Evolutionary conservation across 169 alveolate species (phyloP).

Genomic region (Pseudocohnilembus persalinus): DNA sequence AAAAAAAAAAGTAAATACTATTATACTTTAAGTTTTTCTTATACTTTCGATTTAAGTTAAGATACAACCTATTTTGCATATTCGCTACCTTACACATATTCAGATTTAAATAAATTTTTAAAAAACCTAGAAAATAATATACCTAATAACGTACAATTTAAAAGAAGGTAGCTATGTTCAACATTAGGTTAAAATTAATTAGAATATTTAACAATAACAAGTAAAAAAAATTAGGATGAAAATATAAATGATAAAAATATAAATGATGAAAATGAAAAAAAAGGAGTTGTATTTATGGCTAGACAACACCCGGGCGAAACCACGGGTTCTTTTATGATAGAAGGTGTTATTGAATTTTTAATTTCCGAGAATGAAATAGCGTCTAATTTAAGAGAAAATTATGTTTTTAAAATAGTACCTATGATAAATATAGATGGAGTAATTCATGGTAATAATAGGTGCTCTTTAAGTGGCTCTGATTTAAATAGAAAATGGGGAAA

Average conservation of each 20-base stretch:
- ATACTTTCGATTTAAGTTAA: constrained; percentile 56
- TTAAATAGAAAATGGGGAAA: constrained; percentile 77
- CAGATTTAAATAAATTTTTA: constrained; percentile 54
- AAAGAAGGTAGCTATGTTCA: constrained; percentile 67
- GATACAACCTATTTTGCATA: constrained; percentile 85
- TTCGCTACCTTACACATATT: constrained; percentile 82
- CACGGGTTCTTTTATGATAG: constrained; percentile 74
- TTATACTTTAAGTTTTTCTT: constrained; percentile 80
- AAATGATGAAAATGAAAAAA: constrained; percentile 52
- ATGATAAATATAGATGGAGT: constrained; percentile 93
- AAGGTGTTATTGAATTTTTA: constrained; percentile 74
- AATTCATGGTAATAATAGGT: constrained; percentile 87
- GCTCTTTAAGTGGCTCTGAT: constrained; percentile 86
- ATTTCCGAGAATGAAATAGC: constrained; percentile 65
- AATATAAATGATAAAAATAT: neutral
- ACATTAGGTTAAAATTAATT: constrained; percentile 84
- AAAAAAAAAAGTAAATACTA: constrained; percentile 37
- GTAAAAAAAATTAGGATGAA: constrained; percentile 14
- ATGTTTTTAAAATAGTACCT: constrained; percentile 86
- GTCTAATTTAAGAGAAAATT: constrained; percentile 73
- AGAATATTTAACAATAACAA: constrained; percentile 81
- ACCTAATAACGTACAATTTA: constrained; percentile 30
- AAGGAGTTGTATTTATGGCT: constrained; percentile 80
- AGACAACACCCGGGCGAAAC: constrained; percentile 92
- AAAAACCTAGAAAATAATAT: constrained; percentile 6